phyloP scores from a whole-genome alignment of 108 stramenopile genomes.

The Nitzschia palea region DNA sequence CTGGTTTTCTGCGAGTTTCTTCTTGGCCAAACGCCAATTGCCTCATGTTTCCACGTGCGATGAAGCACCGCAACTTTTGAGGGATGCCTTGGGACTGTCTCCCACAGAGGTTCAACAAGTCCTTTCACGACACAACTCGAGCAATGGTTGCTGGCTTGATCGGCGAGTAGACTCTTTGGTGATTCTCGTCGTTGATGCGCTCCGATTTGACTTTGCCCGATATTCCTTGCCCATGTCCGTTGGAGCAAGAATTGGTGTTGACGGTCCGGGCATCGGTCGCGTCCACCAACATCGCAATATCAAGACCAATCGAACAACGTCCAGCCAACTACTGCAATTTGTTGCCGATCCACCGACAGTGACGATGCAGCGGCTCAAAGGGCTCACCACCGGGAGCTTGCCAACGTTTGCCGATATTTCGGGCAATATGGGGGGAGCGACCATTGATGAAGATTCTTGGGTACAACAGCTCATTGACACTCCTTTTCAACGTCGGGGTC shows the following conservation, averaged over 20 bases:
- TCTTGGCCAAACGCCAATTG: conserved; percentile 51
- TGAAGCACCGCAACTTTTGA: conserved; percentile 40
- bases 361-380: conserved; percentile 98
- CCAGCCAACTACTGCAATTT: conserved; percentile 75
- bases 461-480: conserved; percentile 58
- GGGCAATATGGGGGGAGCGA: conserved; percentile 63
- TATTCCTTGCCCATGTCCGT: conserved; percentile 74
- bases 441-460: conserved; percentile 87
- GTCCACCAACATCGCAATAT: background rate
- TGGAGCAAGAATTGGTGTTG: conserved; percentile 44
- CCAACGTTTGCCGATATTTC: conserved; percentile 97
- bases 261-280: background rate
- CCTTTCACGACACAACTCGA: background rate
- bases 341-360: conserved; percentile 99
- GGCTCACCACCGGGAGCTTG: conserved; percentile 93
- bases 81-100: conserved; percentile 37
- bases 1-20: conserved; percentile 57
- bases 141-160: conserved; percentile 72
- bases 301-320: conserved; percentile 25
- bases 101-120: conserved; percentile 5
- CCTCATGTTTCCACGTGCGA: conserved; percentile 50
- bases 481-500: conserved; percentile 10
- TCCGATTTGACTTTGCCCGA: conserved; percentile 93
- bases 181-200: conserved; percentile 92
- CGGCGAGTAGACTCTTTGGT: conserved; percentile 79